A percentile compares a stretch with the other conserved stretches of the same genome.
Evolutionary conservation across 2,329 filamentous ascomycete genomes (phyloP).

Genomic region (Xylariaceae sp.): DNA sequence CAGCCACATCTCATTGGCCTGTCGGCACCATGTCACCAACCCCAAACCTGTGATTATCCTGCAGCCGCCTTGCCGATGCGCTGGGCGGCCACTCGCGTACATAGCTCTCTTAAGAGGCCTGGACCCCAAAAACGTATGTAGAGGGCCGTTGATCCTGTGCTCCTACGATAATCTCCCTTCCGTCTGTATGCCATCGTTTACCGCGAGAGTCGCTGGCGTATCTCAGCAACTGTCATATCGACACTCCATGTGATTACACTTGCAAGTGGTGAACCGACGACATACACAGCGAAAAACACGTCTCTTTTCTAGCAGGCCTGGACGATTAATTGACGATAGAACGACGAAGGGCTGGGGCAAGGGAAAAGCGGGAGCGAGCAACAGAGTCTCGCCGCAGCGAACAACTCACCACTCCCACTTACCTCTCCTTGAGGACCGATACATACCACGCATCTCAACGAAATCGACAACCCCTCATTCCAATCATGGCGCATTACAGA

Average conservation of each 20-base stretch:
- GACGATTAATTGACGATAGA: not conserved
- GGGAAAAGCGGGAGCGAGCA: too few relatives aligned
- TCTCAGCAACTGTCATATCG: not conserved
- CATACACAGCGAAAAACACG: conserved; percentile 1
- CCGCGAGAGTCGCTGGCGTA: conserved; percentile 13
- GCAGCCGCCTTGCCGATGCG: conserved; percentile 24
- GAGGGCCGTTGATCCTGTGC: conserved; percentile 11
- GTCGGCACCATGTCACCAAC: conserved; percentile 25
- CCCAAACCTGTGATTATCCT: conserved; percentile 29
- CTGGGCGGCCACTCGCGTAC: conserved; percentile 15
- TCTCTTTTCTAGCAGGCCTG: not conserved
- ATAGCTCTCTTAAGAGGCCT: conserved; percentile 23
- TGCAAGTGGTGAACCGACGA: conserved; percentile 11
- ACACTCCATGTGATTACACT: conserved; percentile 20
- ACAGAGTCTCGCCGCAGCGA: too few relatives aligned
- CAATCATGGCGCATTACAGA: conserved; percentile 44
- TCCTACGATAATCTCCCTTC: not conserved
- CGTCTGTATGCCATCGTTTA: not conserved
- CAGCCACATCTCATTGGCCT: conserved; percentile 26
- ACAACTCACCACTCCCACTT: too few relatives aligned
- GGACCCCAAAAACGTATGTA: conserved; percentile 8
- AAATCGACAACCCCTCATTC: not conserved
- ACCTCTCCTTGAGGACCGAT: too few relatives aligned
- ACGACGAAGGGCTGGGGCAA: too few relatives aligned
- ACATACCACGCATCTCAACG: not conserved